Evolutionary conservation across 2,329 filamentous ascomycete species (phyloP).

Genomic region (Aspergillus awamori): DNA sequence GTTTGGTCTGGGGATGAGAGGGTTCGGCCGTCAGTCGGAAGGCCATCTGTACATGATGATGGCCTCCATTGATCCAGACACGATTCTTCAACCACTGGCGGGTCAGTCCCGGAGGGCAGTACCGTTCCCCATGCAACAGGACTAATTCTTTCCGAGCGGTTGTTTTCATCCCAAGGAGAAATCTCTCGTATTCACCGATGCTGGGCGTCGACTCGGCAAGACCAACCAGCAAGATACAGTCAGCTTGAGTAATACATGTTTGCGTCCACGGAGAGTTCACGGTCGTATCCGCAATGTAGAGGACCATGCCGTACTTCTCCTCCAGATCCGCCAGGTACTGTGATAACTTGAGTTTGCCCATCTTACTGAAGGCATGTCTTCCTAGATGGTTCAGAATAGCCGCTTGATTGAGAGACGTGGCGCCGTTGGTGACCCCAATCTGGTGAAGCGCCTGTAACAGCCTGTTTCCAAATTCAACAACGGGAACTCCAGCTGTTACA

Average conservation of each 20-base stretch:
- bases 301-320: conserved; percentile 92
- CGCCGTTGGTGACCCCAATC: conserved; percentile 84
- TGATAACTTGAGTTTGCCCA: conserved; percentile 93
- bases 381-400: conserved; percentile 94
- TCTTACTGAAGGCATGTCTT: conserved; percentile 92
- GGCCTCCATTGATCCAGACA: conserved; percentile 96
- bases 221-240: conserved; percentile 91
- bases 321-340: conserved; percentile 96
- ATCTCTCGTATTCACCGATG: conserved; percentile 95
- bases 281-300: conserved; percentile 95
- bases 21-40: conserved; percentile 77
- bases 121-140: conserved; percentile 84
- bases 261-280: conserved; percentile 98
- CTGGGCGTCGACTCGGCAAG: conserved; percentile 85
- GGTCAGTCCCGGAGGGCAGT: conserved; percentile 81
- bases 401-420: conserved; percentile 88
- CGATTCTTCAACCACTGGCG: conserved; percentile 88
- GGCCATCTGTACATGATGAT: conserved; percentile 96
- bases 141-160: conserved; percentile 93
- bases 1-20: conserved; percentile 72
- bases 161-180: conserved; percentile 94
- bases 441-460: conserved; percentile 86
- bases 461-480: conserved; percentile 90
- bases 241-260: conserved; percentile 94
- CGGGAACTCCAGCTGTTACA: conserved; percentile 86